Base-by-base conservation (phyloP, 805 yeast species). In the Candida ficus region DNA sequence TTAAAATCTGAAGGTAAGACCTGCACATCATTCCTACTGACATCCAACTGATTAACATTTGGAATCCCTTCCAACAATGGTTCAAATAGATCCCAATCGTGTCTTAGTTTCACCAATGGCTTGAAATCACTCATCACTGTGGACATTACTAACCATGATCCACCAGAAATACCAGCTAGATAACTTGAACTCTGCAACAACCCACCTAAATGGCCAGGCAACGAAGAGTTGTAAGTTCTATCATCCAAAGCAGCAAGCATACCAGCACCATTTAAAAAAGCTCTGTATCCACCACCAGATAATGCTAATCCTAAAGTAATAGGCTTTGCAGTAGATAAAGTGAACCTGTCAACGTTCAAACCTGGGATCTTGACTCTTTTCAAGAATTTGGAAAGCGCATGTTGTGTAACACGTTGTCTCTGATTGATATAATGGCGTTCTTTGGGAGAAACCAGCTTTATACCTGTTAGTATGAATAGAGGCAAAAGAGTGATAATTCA, bases 271-370 rank as follows among this genome's bases (percentile, higher is more conserved):
- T 71, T 64, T 33, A 88, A 63, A 87, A 88, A 85, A 26, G 96
- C 95, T 46, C 96, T 73, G 60, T 85, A 88, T 4, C 96, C 96
- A 56, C 96, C 96, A 33, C 96, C 96, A 13, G 86, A 72, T 49
- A 80, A 78, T 7, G 88, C 80, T 22, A 75, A 48, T 4, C 78
- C 89, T 32, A 83, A 65, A 36, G 70, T 67, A 14, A 52, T 53
- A 2, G 67, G 70, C 28, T 44, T 50, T 23, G 35, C 33, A 14
- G 43, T 37, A 6, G 47, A 43, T n/a, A 42, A 32, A n/a, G 50
- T 44, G 43, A 59, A 63, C 17, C 29, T 30, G 8, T 50, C 47
- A 5, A 53, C 46, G 34, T 67, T 56, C 27, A 68, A 60, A 0
- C 56, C 60, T 0, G 71, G 67, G n/a, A 65, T 57, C 2, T 52